A percentile compares a stretch with the other conserved stretches of the same genome.
Conservation (phyloP, 1,139 yeast genomes). For the Kurtzmaniella quercitrusa region DNA sequence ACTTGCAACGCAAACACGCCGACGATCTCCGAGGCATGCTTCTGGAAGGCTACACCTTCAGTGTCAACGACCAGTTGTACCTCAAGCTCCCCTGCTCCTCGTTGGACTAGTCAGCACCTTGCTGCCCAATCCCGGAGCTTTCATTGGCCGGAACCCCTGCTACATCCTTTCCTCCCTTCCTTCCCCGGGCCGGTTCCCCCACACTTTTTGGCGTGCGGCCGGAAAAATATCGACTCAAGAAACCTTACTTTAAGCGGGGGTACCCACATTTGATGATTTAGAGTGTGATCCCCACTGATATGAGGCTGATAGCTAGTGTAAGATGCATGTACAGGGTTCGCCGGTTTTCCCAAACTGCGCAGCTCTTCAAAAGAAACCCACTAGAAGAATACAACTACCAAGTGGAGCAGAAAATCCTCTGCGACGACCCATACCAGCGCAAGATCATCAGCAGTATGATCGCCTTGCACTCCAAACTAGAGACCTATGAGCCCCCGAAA, state of each 20-base stretch:
- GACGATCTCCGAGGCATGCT: not conserved
- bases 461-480: constrained; percentile 44
- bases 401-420: constrained; percentile 48
- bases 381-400: constrained; percentile 56
- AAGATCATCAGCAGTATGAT: constrained; percentile 56
- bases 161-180: not conserved
- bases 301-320: not conserved
- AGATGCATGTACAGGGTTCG: not conserved
- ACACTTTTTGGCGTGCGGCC: not conserved
- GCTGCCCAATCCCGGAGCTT: not conserved
- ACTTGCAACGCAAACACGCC: not conserved
- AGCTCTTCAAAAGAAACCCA: constrained; percentile 31
- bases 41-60: not conserved
- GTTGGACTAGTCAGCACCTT: not conserved
- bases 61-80: not conserved
- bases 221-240: not conserved
- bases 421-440: constrained; percentile 66
- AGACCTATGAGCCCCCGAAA: constrained; percentile 50
- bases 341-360: not conserved
- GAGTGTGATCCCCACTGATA: not conserved
- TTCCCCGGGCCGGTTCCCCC: not conserved
- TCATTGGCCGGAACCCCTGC: not conserved
- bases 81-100: too few relatives aligned
- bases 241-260: not conserved
- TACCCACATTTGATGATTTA: not conserved